These are phyloP conservation scores for Erodium maritimum DNA, from an alignment of 345 rosid genomes.

Conservation along the genomic window DNA sequence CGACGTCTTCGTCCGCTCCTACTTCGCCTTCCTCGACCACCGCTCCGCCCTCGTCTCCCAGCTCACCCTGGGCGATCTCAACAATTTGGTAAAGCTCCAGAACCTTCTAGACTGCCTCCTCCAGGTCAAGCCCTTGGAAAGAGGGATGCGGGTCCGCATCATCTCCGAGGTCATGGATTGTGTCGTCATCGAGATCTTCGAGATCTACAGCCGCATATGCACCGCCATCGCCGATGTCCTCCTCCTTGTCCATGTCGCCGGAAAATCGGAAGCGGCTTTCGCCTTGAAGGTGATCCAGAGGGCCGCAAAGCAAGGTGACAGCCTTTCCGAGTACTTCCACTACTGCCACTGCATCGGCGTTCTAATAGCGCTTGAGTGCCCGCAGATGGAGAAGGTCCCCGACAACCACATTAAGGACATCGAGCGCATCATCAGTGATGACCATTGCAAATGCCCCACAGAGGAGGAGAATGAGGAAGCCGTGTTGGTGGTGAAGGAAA, in stretches of 20 bases:
- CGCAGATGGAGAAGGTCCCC: slow-evolving; percentile 24
- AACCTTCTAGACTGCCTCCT: slow-evolving; percentile 46
- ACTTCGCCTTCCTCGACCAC: slow-evolving; percentile 56
- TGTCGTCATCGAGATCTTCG: slow-evolving; percentile 17
- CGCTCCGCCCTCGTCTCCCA: slow-evolving; percentile 25
- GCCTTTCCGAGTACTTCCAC: neutral
- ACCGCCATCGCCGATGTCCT: neutral
- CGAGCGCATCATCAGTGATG: slow-evolving; percentile 25
- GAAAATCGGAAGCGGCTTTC: too few species aligned
- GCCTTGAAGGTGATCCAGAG: neutral
- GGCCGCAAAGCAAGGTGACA: neutral
- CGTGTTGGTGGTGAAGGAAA: too few species aligned
- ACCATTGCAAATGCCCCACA: neutral
- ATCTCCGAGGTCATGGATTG: slow-evolving; percentile 23
- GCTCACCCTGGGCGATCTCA: slow-evolving; percentile 19
- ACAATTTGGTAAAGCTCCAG: slow-evolving; percentile 38
- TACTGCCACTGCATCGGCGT: neutral
- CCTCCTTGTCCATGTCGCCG: neutral
- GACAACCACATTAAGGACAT: slow-evolving; percentile 38
- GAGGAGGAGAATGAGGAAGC: neutral
- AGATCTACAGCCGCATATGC: slow-evolving; percentile 14
- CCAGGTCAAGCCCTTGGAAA: slow-evolving; percentile 40
- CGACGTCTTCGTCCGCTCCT: slow-evolving; percentile 42
- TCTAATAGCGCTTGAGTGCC: neutral
- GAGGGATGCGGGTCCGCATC: slow-evolving; percentile 22